Conservation (phyloP, 768 basidiomycete genomes). For the Pulveroboletus sp. region DNA sequence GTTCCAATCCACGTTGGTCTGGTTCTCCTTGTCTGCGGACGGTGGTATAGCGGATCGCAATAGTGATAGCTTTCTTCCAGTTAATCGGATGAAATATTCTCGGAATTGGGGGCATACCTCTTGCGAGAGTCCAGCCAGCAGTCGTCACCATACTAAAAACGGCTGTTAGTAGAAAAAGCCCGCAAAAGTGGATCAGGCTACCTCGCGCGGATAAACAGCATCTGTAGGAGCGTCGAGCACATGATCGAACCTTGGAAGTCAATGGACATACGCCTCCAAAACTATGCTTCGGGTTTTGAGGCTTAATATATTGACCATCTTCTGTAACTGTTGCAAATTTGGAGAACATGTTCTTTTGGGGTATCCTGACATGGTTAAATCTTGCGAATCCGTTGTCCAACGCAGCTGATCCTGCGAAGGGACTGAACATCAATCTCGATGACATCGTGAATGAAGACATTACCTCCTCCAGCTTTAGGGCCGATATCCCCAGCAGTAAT, state of each 20-base stretch:
- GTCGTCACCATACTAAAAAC: conserved; percentile 52
- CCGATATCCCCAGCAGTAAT: conserved; percentile 67
- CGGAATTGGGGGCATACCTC: conserved; percentile 38
- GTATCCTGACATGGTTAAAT: conserved; percentile 62
- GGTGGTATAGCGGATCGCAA: conserved; percentile 67
- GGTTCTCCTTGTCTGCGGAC: conserved; percentile 64
- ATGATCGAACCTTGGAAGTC: not conserved
- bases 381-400: conserved; percentile 67
- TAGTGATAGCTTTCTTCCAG: conserved; percentile 43
- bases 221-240: conserved; percentile 34
- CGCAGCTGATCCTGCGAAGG: conserved; percentile 42
- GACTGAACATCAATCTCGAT: not conserved
- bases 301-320: conserved; percentile 58
- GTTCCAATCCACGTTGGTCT: conserved; percentile 51
- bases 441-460: not conserved
- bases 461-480: conserved; percentile 33
- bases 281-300: conserved; percentile 69
- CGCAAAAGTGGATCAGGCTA: conserved; percentile 18
- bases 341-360: conserved; percentile 68
- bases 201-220: conserved; percentile 70
- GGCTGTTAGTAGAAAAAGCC: not conserved
- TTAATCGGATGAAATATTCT: not conserved
- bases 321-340: conserved; percentile 67
- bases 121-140: conserved; percentile 62
- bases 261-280: conserved; percentile 60